phyloP scores from a whole-genome alignment of 768 basidiomycete species.

The Mycena epipterygia region DNA sequence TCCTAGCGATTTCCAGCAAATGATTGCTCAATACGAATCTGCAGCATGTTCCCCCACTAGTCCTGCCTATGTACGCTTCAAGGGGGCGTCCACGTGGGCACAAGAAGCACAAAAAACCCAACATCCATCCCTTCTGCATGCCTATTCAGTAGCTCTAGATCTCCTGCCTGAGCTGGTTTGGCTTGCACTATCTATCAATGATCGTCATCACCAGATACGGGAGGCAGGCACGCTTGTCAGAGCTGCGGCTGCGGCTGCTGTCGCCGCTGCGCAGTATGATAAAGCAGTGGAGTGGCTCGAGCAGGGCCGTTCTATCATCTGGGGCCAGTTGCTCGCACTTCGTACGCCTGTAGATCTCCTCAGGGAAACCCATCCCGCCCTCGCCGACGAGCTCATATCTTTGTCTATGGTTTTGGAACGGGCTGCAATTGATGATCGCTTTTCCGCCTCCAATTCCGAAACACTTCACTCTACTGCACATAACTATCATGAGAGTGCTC shows the following conservation, averaged over 20 bases:
- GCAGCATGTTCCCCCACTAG: neutral
- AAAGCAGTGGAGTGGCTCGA: slow-evolving; percentile 15
- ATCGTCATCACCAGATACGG: neutral
- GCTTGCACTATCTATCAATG: neutral
- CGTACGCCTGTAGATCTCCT: slow-evolving; percentile 39
- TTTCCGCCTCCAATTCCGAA: too few species aligned
- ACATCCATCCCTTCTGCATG: neutral
- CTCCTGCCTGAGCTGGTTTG: slow-evolving; percentile 1
- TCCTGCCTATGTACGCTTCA: neutral
- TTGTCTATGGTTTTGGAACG: neutral
- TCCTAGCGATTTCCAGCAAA: neutral
- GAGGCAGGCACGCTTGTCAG: neutral
- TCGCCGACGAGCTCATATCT: slow-evolving; percentile 30
- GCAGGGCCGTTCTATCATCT: slow-evolving; percentile 38
- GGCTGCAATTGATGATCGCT: neutral
- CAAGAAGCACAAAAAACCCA: neutral
- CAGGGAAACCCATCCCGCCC: slow-evolving; percentile 30
- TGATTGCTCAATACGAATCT: neutral
- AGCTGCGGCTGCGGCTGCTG: slow-evolving; percentile 18
- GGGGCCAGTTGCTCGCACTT: slow-evolving; percentile 38
- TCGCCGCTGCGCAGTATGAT: neutral
- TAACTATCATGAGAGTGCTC: neutral
- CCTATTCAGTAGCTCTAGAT: neutral
- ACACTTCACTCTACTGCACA: neutral
- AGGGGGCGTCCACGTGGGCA: neutral